These are phyloP conservation scores for Barnettozyma vustinii DNA, from an alignment of 805 yeast species.

Conservation along the genomic window DNA sequence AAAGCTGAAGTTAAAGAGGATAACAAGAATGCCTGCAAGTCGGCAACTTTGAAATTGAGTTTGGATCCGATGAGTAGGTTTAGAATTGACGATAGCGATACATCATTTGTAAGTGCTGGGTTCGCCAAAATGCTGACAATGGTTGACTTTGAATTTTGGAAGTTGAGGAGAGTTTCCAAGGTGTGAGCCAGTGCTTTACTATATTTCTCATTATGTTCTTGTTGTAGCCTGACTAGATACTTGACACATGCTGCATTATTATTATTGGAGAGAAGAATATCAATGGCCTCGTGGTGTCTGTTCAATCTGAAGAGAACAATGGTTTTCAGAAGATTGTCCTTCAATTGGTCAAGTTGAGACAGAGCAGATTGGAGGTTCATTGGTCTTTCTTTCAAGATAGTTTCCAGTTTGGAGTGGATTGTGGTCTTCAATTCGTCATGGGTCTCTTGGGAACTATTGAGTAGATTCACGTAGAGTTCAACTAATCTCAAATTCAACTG, in stretches of 20 bases:
- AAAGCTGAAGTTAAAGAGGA: not conserved
- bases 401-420: slow-evolving; percentile 29
- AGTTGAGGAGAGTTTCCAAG: not conserved
- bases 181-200: not conserved
- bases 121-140: not conserved
- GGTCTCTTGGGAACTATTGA: slow-evolving; percentile 13
- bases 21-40: not conserved
- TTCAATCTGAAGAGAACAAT: slow-evolving; percentile 53
- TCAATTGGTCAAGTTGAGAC: not conserved
- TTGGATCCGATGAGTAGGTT: not conserved
- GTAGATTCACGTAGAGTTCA: slow-evolving; percentile 35
- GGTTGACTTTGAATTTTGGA: not conserved
- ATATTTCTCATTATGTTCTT: not conserved
- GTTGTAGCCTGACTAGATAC: slow-evolving; percentile 50
- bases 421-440: not conserved
- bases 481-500: slow-evolving; percentile 41
- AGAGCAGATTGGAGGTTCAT: not conserved
- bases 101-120: not conserved
- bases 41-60: not conserved
- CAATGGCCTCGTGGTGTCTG: slow-evolving; percentile 58
- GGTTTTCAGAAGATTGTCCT: slow-evolving; percentile 34
- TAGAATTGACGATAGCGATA: slow-evolving; percentile 10
- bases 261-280: slow-evolving; percentile 50
- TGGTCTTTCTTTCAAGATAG: slow-evolving; percentile 27
- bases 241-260: slow-evolving; percentile 54